Base-by-base conservation (phyloP, 1,284 basidiomycete genomes). In the Veloboletus limbatus region DNA sequence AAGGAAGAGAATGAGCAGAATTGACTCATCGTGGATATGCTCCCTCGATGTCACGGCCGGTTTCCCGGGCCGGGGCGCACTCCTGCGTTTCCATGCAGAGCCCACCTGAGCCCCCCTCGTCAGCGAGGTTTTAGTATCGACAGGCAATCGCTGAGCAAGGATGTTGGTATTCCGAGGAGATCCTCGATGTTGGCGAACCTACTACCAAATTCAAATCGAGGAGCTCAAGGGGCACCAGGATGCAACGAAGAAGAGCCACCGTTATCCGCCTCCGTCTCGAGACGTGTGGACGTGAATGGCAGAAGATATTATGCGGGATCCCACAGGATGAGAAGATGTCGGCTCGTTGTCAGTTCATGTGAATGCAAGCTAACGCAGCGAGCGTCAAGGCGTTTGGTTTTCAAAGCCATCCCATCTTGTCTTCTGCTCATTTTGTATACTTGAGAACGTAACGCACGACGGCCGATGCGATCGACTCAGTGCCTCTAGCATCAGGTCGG, bases 141-240 rank as follows among this genome's bases (percentile, higher is more conserved):
- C n/a, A n/a, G n/a, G n/a, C n/a, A 13, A 51, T 60, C 48, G 1
- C 40, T 40, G 2, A 71, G 40, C 16, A 72, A 26, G 3, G 39
- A 17, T 4, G 13, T 41, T 0, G 60, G 55, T 3, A 35, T 33
- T 26, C 63, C 62, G 16, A 57, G 49, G 16, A 50, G 48, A 43
- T 48, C 38, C 28, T 91, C 84, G 50, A 98, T 88, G 62, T 97
- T 87, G n/a, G 75, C 75, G 43, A 92, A 86, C 3, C 89, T 75
- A 66, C 97, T 92, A 1, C 93, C 94, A 0, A 97, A 60, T 98
- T 98, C 2, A 92, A 90, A 0, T 95, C 96, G 3, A 98, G 68
- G 35, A 98, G 75, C 6, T n/a, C n/a, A n/a, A n/a, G n/a, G n/a
- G n/a, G 84, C 84, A 5, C 75, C 84, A 1, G 67, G 65, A 48